Evolutionary conservation across 1,284 basidiomycete genomes (phyloP).

Genomic region (Ustilago crameri): DNA sequence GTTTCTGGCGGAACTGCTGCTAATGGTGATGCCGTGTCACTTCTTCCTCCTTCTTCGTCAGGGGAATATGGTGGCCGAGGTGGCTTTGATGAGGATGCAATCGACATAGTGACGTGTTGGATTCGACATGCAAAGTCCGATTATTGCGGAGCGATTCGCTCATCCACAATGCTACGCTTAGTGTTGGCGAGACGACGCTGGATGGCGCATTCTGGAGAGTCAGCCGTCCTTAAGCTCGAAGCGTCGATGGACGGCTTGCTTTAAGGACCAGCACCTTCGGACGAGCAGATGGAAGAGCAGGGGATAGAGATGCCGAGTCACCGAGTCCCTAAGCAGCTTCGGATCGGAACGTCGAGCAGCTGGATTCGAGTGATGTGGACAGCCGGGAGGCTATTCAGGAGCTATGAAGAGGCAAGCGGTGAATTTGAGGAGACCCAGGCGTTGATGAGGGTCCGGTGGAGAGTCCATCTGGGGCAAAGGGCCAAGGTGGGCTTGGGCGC

Average conservation of each 20-base stretch:
- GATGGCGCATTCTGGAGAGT: background rate
- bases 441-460: background rate
- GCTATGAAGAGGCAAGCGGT: background rate
- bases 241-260: no score
- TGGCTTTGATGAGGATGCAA: background rate
- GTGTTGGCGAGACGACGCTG: background rate
- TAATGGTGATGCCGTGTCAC: background rate
- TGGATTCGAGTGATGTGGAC: background rate
- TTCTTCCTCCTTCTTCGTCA: background rate
- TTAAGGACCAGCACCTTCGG: no score
- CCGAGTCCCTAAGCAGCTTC: no score
- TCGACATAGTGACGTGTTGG: conserved; percentile 10
- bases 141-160: background rate
- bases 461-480: conserved; percentile 1
- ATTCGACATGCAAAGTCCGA: conserved; percentile 12
- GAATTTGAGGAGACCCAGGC: background rate
- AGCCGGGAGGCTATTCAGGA: background rate
- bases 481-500: background rate
- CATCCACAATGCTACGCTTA: background rate
- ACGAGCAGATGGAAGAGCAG: no score
- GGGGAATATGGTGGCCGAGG: background rate
- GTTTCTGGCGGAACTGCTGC: background rate
- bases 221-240: background rate
- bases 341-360: no score
- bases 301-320: no score